Conservation (phyloP, 805 yeast genomes). For the Ogataea ramenticola region DNA sequence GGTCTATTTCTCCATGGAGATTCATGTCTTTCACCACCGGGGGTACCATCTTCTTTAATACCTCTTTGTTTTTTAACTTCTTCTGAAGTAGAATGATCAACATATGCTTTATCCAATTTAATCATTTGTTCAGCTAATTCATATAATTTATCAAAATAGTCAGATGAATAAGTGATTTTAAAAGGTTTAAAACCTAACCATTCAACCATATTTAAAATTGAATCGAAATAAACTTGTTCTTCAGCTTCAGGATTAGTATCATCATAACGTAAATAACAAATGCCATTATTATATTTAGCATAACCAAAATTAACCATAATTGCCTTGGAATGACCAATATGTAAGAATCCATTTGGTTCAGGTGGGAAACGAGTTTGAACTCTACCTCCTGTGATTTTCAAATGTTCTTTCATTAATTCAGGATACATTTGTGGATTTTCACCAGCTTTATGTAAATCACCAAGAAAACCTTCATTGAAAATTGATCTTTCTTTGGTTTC, state of each 20-base stretch:
- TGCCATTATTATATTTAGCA: conserved; percentile 80
- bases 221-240: conserved; percentile 82
- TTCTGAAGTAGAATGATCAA: conserved; percentile 90
- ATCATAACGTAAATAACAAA: conserved; percentile 88
- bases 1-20: conserved; percentile 70
- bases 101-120: conserved; percentile 67
- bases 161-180: conserved; percentile 93
- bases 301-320: conserved; percentile 97
- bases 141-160: conserved; percentile 85
- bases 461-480: conserved; percentile 94
- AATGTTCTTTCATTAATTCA: conserved; percentile 75
- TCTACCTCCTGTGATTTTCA: conserved; percentile 68
- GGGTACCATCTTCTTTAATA: conserved; percentile 81
- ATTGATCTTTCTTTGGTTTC: conserved; percentile 48
- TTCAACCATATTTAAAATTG: conserved; percentile 74
- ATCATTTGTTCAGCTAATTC: conserved; percentile 83
- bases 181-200: conserved; percentile 96
- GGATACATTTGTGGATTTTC: conserved; percentile 89
- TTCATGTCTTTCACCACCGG: conserved; percentile 86
- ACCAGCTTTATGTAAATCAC: conserved; percentile 91
- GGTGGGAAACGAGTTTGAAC: conserved; percentile 97
- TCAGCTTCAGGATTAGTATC: conserved; percentile 99
- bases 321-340: conserved; percentile 97
- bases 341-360: conserved; percentile 96
- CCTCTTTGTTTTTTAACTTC: conserved; percentile 90